Percentiles rank a stretch among this genome's conserved stretches.
phyloP scores from a whole-genome alignment of 495 filamentous ascomycete species.

The Talaromyces ruber region DNA sequence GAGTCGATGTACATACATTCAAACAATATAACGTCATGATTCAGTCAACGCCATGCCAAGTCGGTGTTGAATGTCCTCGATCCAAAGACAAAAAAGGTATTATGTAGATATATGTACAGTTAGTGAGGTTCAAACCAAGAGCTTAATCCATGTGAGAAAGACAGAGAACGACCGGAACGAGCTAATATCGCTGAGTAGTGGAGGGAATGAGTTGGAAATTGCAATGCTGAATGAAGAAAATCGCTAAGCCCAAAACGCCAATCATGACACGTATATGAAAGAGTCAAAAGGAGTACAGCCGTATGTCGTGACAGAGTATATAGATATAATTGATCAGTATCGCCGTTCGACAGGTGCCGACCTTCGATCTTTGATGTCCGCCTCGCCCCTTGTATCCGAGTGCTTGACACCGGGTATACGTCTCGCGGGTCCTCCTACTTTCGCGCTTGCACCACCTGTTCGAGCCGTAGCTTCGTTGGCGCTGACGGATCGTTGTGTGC shows the following conservation, averaged over 20 bases:
- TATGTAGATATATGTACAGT: background rate
- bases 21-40: background rate
- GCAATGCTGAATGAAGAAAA: background rate
- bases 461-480: constrained; percentile 26
- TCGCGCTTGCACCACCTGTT: constrained; percentile 10
- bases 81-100: background rate
- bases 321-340: constrained; percentile 7
- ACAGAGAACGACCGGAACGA: constrained; percentile 3
- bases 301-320: background rate
- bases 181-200: background rate
- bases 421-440: constrained; percentile 13
- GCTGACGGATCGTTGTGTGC: constrained; percentile 32
- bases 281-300: background rate
- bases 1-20: background rate
- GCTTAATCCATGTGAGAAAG: background rate
- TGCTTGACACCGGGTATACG: constrained; percentile 30
- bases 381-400: constrained; percentile 19
- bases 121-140: background rate
- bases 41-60: background rate
- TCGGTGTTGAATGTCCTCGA: background rate
- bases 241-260: background rate
- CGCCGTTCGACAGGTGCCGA: constrained; percentile 31
- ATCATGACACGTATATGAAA: background rate
- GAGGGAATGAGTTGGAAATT: background rate
- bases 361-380: constrained; percentile 22